Percentiles rank a stretch among this genome's conserved stretches.
Evolutionary conservation across 192 early-diverging fungal genomes (phyloP).

Genomic region (Linnemannia schmuckeri): DNA sequence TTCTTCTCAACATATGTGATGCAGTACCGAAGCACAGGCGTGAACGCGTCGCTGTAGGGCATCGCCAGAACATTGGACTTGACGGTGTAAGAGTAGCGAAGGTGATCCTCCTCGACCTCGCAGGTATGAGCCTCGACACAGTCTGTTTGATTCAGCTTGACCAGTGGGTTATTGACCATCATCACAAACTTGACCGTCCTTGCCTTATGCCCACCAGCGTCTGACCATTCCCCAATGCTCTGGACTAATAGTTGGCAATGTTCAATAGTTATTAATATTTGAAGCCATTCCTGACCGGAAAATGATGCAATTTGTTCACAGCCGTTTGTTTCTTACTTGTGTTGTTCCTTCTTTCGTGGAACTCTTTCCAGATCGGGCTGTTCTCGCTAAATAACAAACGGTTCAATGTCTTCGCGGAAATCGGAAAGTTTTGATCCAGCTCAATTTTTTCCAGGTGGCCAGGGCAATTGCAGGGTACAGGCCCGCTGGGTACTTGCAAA

Average conservation of each 20-base stretch:
- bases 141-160: conserved; percentile 78
- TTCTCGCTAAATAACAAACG: conserved; percentile 70
- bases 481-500: conserved; percentile 61
- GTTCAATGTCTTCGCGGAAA: conserved; percentile 73
- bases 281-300: background rate
- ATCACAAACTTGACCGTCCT: conserved; percentile 72
- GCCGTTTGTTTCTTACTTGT: conserved; percentile 9
- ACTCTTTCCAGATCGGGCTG: conserved; percentile 61
- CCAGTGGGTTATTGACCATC: conserved; percentile 81
- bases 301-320: background rate
- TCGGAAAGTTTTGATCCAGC: conserved; percentile 60
- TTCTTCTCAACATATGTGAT: conserved; percentile 71
- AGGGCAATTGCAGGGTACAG: conserved; percentile 70
- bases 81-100: conserved; percentile 61
- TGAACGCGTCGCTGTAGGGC: conserved; percentile 80
- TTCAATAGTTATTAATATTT: background rate
- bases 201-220: conserved; percentile 15
- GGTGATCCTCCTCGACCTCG: conserved; percentile 67
- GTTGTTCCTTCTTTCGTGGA: conserved; percentile 63
- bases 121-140: conserved; percentile 70
- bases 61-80: conserved; percentile 52
- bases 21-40: conserved; percentile 72
- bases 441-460: conserved; percentile 79
- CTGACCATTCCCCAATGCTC: conserved; percentile 38
- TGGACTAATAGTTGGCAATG: conserved; percentile 25